phyloP scores from a whole-genome alignment of 192 early-diverging fungal genomes.

The Coemansia javaensis region DNA sequence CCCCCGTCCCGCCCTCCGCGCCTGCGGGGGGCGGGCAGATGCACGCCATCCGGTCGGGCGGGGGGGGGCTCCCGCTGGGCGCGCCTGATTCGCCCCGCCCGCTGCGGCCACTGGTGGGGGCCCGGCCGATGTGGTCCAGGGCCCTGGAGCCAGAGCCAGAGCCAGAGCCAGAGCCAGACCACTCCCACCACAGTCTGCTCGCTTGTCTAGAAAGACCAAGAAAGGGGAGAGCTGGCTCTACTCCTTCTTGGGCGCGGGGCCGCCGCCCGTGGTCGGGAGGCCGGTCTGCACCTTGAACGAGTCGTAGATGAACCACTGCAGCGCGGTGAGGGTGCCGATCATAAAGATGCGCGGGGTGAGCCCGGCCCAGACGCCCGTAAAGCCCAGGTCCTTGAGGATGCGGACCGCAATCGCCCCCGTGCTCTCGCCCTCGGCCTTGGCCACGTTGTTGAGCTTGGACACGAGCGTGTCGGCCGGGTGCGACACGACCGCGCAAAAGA shows the following conservation, averaged over 20 bases:
- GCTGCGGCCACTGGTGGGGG: too few relatives aligned
- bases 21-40: too few relatives aligned
- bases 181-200: too few relatives aligned
- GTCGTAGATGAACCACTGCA: conserved; percentile 85
- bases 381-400: conserved; percentile 60
- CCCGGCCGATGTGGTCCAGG: too few relatives aligned
- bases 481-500: conserved; percentile 83
- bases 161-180: too few relatives aligned
- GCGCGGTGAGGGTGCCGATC: conserved; percentile 86
- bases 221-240: too few relatives aligned
- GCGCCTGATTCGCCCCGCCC: too few relatives aligned
- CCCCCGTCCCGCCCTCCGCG: too few relatives aligned
- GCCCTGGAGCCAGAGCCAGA: too few relatives aligned
- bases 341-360: conserved; percentile 82
- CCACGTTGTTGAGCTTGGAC: conserved; percentile 61
- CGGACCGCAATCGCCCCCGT: conserved; percentile 45
- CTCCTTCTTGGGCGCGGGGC: conserved; percentile 47
- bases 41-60: too few relatives aligned
- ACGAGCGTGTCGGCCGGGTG: conserved; percentile 87
- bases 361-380: conserved; percentile 71
- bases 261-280: conserved; percentile 63
- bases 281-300: conserved; percentile 69
- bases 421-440: conserved; percentile 57
- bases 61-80: too few relatives aligned
- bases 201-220: too few relatives aligned